A percentile compares a stretch with the other conserved stretches of the same genome.
Evolutionary conservation across 202 grass and related monocot species (phyloP).

Genomic region (Saccharum hybrid): DNA sequence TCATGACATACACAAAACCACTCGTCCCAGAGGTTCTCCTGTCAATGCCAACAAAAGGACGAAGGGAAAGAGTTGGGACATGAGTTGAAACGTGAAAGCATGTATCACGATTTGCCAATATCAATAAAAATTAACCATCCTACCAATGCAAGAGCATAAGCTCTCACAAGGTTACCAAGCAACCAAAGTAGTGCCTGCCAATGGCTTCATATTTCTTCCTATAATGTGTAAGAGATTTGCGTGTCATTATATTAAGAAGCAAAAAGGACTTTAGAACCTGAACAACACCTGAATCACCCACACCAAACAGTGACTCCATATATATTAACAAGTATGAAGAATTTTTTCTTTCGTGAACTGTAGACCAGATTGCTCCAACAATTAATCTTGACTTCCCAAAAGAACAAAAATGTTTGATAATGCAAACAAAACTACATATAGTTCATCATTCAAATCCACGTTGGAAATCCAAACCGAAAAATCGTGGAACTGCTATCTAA

Average conservation of each 20-base stretch:
- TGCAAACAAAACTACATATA: not conserved
- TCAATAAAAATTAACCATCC: not conserved
- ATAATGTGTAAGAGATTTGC: not conserved
- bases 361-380: not conserved
- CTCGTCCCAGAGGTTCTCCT: slow-evolving; percentile 58
- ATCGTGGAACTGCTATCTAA: not conserved
- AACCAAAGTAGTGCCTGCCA: not conserved
- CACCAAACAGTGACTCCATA: slow-evolving; percentile 17
- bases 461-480: slow-evolving; percentile 6
- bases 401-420: not conserved
- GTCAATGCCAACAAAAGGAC: slow-evolving; percentile 39
- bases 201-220: not conserved
- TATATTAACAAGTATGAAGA: not conserved
- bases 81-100: not conserved
- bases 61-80: slow-evolving; percentile 8
- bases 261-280: not conserved
- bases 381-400: not conserved
- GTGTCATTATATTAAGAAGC: not conserved
- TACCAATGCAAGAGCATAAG: slow-evolving; percentile 8
- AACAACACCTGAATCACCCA: not conserved
- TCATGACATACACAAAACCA: slow-evolving; percentile 88
- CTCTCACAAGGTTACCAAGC: not conserved
- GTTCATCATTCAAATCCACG: not conserved
- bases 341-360: not conserved
- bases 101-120: not conserved